A percentile compares a stretch with the other conserved stretches of the same genome.
Evolutionary conservation across 202 grass and related monocot species (phyloP).

Genomic region (Tripidium arundinaceum): DNA sequence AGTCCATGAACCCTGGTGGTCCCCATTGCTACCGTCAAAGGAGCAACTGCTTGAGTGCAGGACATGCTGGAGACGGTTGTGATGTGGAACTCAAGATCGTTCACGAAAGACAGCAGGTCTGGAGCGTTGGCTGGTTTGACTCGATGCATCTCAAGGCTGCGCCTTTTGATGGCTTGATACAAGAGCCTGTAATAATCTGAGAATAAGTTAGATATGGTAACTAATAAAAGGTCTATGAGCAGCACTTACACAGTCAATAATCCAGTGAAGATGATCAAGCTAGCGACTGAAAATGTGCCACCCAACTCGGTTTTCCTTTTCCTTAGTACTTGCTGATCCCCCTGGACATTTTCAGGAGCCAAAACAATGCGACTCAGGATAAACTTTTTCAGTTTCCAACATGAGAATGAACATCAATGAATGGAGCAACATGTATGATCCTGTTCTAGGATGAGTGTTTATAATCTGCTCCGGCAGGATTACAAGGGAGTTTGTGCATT

Average conservation of each 20-base stretch:
- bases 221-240: neutral
- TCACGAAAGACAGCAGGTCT: slow-evolving; percentile 72
- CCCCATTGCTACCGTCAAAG: slow-evolving; percentile 47
- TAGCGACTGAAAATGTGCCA: slow-evolving; percentile 68
- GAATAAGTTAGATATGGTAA: neutral
- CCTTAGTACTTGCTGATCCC: slow-evolving; percentile 63
- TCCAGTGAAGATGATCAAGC: slow-evolving; percentile 67
- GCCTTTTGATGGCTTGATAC: slow-evolving; percentile 79
- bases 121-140: slow-evolving; percentile 86
- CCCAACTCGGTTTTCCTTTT: slow-evolving; percentile 96
- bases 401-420: neutral
- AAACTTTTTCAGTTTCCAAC: neutral
- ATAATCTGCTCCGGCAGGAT: neutral
- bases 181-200: slow-evolving; percentile 47
- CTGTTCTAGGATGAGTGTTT: neutral
- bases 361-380: neutral
- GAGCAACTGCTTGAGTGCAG: slow-evolving; percentile 49
- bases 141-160: slow-evolving; percentile 69
- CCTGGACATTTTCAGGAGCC: slow-evolving; percentile 43
- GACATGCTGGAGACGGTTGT: slow-evolving; percentile 84
- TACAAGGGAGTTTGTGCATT: neutral
- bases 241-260: slow-evolving; percentile 72
- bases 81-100: slow-evolving; percentile 84
- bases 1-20: slow-evolving; percentile 74
- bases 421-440: neutral